phyloP scores from a whole-genome alignment of 75 land plant species.

The Sequoia sempervirens region DNA sequence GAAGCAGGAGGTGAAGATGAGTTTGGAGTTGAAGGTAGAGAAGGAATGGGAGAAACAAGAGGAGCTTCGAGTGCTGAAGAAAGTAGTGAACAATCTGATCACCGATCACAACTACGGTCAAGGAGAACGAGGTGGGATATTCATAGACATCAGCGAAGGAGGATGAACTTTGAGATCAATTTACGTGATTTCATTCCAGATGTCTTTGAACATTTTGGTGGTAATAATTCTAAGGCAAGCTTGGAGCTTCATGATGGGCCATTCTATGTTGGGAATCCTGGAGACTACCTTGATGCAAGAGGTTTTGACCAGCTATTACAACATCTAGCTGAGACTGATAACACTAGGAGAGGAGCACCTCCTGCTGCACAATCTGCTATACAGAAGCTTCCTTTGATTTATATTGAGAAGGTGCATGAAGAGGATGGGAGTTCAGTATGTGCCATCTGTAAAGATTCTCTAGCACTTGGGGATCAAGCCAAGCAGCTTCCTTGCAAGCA shows the following conservation, averaged over 20 bases:
- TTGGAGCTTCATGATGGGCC: slow-evolving; percentile 19
- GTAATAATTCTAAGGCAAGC: slow-evolving; percentile 18
- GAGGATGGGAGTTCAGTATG: slow-evolving; percentile 50
- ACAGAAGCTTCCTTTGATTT: slow-evolving; percentile 30
- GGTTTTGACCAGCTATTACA: slow-evolving; percentile 52
- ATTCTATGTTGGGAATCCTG: slow-evolving; percentile 41
- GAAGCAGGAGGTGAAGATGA: slow-evolving; percentile 48
- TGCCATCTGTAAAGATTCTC: slow-evolving; percentile 62
- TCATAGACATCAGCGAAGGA: slow-evolving; percentile 14
- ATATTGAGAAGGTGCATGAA: slow-evolving; percentile 34
- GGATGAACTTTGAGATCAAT: slow-evolving; percentile 19
- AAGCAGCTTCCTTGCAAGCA: slow-evolving; percentile 72
- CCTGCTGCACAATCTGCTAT: slow-evolving; percentile 62
- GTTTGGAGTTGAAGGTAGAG: slow-evolving; percentile 3
- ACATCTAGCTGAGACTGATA: slow-evolving; percentile 48
- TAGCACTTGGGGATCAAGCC: slow-evolving; percentile 41
- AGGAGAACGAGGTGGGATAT: slow-evolving; percentile 10
- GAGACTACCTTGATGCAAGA: slow-evolving; percentile 42
- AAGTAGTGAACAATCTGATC: slow-evolving; percentile 11
- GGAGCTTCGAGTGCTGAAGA: slow-evolving; percentile 14
- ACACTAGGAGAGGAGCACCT: slow-evolving; percentile 67
- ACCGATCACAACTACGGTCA: slow-evolving; percentile 9
- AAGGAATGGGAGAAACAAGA: slow-evolving; percentile 13
- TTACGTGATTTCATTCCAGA: slow-evolving; percentile 18
- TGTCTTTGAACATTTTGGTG: slow-evolving; percentile 19